Evolutionary conservation across 768 basidiomycete species (phyloP).

Genomic region (Lyophyllum atratum): DNA sequence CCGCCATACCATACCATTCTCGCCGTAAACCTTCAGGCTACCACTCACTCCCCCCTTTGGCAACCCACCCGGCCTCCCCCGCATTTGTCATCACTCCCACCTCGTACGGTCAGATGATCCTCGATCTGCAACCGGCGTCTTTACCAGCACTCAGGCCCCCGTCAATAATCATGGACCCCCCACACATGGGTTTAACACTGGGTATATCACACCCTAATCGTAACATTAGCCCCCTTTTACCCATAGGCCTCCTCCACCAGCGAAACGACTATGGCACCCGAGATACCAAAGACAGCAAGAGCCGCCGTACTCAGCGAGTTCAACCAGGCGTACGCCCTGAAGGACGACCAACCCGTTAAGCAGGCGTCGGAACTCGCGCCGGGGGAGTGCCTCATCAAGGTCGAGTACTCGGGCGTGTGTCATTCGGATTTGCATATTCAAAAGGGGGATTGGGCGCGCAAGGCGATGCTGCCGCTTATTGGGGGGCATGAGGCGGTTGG

Average conservation of each 20-base stretch:
- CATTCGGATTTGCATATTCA: slow-evolving; percentile 77
- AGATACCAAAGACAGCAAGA: slow-evolving; percentile 36
- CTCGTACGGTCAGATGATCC: neutral
- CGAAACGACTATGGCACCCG: slow-evolving; percentile 6
- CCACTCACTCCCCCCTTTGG: no score
- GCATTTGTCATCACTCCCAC: no score
- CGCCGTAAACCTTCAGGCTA: no score
- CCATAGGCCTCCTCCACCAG: neutral
- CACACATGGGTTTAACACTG: neutral
- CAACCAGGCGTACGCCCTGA: slow-evolving; percentile 31
- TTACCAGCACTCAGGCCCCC: neutral
- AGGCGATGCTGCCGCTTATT: slow-evolving; percentile 55
- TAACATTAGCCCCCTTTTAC: neutral
- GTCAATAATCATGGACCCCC: neutral
- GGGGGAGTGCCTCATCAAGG: slow-evolving; percentile 70
- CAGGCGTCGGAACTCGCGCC: slow-evolving; percentile 57
- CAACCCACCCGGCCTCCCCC: no score
- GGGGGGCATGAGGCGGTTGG: slow-evolving; percentile 86
- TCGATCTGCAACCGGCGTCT: neutral
- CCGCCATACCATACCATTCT: no score
- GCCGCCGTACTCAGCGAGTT: slow-evolving; percentile 37
- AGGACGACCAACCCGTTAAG: slow-evolving; percentile 52
- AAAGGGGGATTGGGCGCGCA: slow-evolving; percentile 57
- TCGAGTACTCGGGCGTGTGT: slow-evolving; percentile 65
- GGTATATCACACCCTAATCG: neutral